A percentile compares a stretch with the other conserved stretches of the same genome.
Conservation (phyloP, 345 rosid genomes). For the Trapa incisa region DNA sequence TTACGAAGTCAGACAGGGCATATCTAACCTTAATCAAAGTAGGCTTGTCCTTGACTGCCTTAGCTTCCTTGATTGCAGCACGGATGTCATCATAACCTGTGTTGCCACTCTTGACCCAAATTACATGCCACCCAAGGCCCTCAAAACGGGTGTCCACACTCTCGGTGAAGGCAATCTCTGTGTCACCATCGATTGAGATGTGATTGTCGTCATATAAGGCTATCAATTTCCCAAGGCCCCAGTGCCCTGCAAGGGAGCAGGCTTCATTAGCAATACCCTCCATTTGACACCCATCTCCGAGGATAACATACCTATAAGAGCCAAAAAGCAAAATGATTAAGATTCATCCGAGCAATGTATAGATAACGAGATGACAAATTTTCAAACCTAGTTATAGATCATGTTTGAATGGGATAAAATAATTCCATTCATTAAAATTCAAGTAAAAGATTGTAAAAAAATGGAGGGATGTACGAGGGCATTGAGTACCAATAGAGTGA, state of each 20-base stretch:
- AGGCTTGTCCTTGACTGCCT: constrained; percentile 88
- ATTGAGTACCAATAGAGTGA: no score
- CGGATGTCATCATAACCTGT: constrained; percentile 97
- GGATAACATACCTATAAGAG: constrained; percentile 40
- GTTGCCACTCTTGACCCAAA: constrained; percentile 99
- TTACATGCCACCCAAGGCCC: constrained; percentile 99
- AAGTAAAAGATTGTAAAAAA: neutral
- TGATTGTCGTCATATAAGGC: constrained; percentile 99
- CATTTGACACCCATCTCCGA: constrained; percentile 99
- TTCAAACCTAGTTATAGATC: neutral
- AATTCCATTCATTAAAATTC: neutral
- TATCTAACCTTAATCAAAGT: constrained; percentile 61
- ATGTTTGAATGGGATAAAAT: neutral
- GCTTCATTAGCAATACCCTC: constrained; percentile 93
- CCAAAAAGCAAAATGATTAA: constrained; percentile 7
- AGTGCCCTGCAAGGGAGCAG: constrained; percentile 88
- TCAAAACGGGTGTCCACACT: constrained; percentile 70
- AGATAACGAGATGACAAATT: neutral
- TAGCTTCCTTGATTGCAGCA: constrained; percentile 98
- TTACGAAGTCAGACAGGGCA: neutral
- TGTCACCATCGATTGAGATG: constrained; percentile 96
- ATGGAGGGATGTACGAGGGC: neutral
- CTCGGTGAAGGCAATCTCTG: constrained; percentile 97
- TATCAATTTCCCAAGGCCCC: constrained; percentile 98
- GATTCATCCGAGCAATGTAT: neutral